Evolutionary conservation across 208 protist species (phyloP).

Genomic region (Trypanosomatidae sp.): DNA sequence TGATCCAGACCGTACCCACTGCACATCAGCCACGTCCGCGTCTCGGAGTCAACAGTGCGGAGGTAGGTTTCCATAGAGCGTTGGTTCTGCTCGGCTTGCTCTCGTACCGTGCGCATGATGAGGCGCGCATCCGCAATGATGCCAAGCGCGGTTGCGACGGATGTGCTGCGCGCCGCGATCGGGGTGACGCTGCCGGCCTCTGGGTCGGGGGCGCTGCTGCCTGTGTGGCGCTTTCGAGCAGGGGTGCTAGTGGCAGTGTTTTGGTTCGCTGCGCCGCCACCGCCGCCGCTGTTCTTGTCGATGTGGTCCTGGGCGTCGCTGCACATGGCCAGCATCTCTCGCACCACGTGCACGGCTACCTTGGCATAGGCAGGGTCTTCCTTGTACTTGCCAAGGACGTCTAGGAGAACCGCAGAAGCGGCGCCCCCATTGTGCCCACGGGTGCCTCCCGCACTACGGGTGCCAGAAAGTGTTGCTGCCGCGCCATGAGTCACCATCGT

Average conservation of each 20-base stretch:
- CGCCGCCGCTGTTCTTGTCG: slow-evolving; percentile 16
- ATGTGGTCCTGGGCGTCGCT: slow-evolving; percentile 21
- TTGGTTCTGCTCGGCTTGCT: slow-evolving; percentile 19
- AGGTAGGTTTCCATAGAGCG: slow-evolving; percentile 22
- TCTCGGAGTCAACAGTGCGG: slow-evolving; percentile 6
- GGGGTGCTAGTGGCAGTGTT: not conserved
- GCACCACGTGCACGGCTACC: slow-evolving; percentile 45
- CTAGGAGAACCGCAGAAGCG: slow-evolving; percentile 18
- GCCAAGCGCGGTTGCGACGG: slow-evolving; percentile 4
- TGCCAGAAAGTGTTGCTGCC: not conserved
- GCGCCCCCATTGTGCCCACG: slow-evolving; percentile 5
- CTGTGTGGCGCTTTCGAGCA: slow-evolving; percentile 8
- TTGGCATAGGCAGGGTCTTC: slow-evolving; percentile 53
- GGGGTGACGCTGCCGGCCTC: not conserved
- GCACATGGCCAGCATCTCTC: slow-evolving; percentile 37
- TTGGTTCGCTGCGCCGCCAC: not conserved
- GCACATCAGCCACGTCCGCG: slow-evolving; percentile 33
- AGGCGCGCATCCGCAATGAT: slow-evolving; percentile 21
- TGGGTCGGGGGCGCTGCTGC: not conserved
- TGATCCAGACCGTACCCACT: slow-evolving; percentile 20
- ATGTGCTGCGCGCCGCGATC: slow-evolving; percentile 6
- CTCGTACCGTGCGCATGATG: slow-evolving; percentile 17
- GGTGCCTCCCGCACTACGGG: not conserved
- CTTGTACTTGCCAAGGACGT: slow-evolving; percentile 37
- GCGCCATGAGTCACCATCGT: not conserved